Evolutionary conservation across 371 early-diverging fungal species (phyloP).

Genomic region (Conidiobolus incongruus): DNA sequence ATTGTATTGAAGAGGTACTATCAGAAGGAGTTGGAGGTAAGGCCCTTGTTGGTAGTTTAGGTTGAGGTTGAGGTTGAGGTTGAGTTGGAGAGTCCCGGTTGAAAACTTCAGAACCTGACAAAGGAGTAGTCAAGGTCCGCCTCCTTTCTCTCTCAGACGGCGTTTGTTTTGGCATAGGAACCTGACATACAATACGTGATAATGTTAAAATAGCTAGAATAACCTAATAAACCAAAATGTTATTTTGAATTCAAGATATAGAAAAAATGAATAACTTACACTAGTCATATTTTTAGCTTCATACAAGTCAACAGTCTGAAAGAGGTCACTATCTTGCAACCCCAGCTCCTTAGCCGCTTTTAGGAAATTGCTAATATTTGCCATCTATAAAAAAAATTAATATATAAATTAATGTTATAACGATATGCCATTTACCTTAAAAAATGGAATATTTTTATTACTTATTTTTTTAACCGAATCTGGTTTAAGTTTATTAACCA

Average conservation of each 20-base stretch:
- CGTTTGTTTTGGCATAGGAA: background rate
- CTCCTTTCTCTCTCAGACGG: background rate
- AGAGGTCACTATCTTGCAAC: slow-evolving; percentile 48
- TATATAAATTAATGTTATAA: slow-evolving; percentile 1
- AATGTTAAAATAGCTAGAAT: slow-evolving; percentile 1
- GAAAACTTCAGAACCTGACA: too few species aligned
- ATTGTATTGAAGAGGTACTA: too few species aligned
- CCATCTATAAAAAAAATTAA: slow-evolving; percentile 57
- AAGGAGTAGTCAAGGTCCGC: too few species aligned
- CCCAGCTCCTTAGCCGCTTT: slow-evolving; percentile 37
- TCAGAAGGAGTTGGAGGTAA: too few species aligned
- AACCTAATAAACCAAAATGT: background rate
- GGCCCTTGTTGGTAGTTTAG: too few species aligned
- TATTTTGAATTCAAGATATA: background rate
- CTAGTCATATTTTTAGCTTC: slow-evolving; percentile 69
- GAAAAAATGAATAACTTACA: slow-evolving; percentile 26
- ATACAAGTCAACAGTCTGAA: slow-evolving; percentile 79
- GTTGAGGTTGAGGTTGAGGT: too few species aligned
- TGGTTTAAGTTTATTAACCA: slow-evolving; percentile 51
- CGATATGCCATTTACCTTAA: slow-evolving; percentile 26
- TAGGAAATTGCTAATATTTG: slow-evolving; percentile 45
- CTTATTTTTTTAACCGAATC: slow-evolving; percentile 41
- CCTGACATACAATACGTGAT: background rate
- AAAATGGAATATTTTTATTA: slow-evolving; percentile 39
- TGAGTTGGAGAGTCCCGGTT: too few species aligned